Percentiles rank a stretch among this genome's conserved stretches.
Conservation (phyloP, 1,284 basidiomycete species). For the Vanrija sp. region DNA sequence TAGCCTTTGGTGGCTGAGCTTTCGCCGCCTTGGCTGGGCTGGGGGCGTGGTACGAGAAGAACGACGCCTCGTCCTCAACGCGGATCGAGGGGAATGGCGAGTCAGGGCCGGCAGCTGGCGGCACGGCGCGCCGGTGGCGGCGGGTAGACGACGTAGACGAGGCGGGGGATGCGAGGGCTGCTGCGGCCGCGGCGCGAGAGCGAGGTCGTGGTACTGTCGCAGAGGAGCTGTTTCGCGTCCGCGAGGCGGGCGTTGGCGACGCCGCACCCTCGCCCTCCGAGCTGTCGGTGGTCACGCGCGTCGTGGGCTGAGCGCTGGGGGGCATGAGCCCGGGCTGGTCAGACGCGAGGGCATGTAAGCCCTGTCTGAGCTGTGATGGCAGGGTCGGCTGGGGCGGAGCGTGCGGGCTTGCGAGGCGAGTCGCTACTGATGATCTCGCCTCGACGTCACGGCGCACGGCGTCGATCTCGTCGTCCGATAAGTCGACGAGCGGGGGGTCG, state of each 20-base stretch:
- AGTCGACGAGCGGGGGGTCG: constrained; percentile 5
- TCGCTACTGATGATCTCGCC: background rate
- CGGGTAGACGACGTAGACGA: background rate
- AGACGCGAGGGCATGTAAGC: constrained; percentile 32
- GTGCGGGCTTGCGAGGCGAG: background rate
- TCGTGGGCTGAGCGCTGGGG: constrained; percentile 10
- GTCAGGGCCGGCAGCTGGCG: constrained; percentile 36
- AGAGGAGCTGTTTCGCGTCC: background rate
- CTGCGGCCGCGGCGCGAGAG: background rate
- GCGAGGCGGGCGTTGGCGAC: background rate
- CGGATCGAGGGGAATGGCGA: constrained; percentile 75
- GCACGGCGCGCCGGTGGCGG: constrained; percentile 1
- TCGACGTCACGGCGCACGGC: constrained; percentile 25
- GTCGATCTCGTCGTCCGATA: constrained; percentile 31
- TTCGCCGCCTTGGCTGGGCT: background rate
- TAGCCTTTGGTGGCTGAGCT: background rate
- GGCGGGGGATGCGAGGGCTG: constrained; percentile 4
- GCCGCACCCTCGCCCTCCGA: background rate
- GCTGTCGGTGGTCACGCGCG: constrained; percentile 6
- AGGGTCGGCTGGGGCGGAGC: background rate
- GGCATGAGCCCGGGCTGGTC: constrained; percentile 21
- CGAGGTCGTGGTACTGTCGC: too few relatives aligned
- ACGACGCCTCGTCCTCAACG: constrained; percentile 68
- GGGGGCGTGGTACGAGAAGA: constrained; percentile 59
- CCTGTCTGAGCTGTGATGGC: constrained; percentile 39